Evolutionary conservation across 306 rosid genomes (phyloP).

Genomic region (Psophocarpus tetragonolobus): DNA sequence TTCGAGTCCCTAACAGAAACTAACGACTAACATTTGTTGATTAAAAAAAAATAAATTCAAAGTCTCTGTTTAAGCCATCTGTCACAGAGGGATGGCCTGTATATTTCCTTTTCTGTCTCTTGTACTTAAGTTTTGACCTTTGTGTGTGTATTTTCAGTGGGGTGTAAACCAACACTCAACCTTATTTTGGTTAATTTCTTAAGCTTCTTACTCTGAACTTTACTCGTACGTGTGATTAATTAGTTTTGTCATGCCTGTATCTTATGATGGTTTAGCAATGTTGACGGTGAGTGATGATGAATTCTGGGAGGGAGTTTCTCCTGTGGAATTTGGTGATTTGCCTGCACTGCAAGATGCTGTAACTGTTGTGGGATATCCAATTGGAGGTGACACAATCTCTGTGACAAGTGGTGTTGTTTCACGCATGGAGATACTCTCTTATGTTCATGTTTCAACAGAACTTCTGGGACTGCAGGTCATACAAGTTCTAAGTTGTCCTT

Average conservation of each 20-base stretch:
- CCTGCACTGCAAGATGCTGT: constrained; percentile 87
- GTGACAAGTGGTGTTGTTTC: constrained; percentile 93
- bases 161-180: too few species aligned
- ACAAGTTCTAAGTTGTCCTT: neutral
- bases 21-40: too few species aligned
- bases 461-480: constrained; percentile 83
- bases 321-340: constrained; percentile 75
- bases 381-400: constrained; percentile 91
- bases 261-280: constrained; percentile 54
- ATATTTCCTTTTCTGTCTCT: too few species aligned
- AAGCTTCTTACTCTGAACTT: too few species aligned
- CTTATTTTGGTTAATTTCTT: neutral
- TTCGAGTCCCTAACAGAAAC: too few species aligned
- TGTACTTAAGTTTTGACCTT: too few species aligned
- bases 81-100: too few species aligned
- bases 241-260: neutral
- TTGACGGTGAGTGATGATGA: constrained; percentile 75
- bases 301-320: constrained; percentile 83
- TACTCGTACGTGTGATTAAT: neutral
- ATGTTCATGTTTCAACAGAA: constrained; percentile 81
- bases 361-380: constrained; percentile 88
- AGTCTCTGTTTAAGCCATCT: too few species aligned
- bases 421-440: constrained; percentile 80
- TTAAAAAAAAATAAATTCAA: too few species aligned
- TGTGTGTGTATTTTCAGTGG: too few species aligned